Evolutionary conservation across 2,329 filamentous ascomycete genomes (phyloP), one percentile per base, ranked within the genome.

Genomic region (Periconia macrospinosa): DNA sequence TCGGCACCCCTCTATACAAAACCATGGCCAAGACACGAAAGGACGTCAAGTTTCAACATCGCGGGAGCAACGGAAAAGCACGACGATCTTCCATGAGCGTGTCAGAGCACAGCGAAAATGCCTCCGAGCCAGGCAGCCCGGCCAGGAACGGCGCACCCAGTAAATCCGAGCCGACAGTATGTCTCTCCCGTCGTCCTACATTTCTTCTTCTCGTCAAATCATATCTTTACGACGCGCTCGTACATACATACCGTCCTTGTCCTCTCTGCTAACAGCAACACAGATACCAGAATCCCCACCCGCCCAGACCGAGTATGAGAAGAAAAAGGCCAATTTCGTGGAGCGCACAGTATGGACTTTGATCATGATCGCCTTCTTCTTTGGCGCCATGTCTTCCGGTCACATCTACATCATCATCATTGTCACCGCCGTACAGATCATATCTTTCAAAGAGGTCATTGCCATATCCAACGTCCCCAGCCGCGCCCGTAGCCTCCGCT

Each of bases 371-470:
- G 89, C 81, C 50, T 84, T 86, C 69, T 99, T 99, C 83, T 97
- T 97, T 77, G 83, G 85, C 53, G 86, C 91, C 60, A 89, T 99
- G 76, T 95, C 97, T 79, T 91, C 92, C 69, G 94, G 94, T 57
- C 94, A 99, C 78, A 92, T 99, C 74, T 99, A 97, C 81, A 90
- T 99, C 73, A 91, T 99, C 72, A 87, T 87, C 67, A 87, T 97
- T 71, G 90, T 97, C 65, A 97, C 94, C 27, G 90, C 89, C 46
- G 83, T 99, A 56, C 94, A 99, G 78, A 93, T 99, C 73, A 84
- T 99, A 65, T 97, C 91, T 52, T 99, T 97, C 85, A 97, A 97
- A 80, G 94, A 99, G 78, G 94, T 99, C 68, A 97, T 99, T 71
- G 92, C 93, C 59, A 97, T 99, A 68, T 90, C 93, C 64, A 96